Conservation (phyloP, 805 yeast species). For the Wickerhamiella siamensis region DNA sequence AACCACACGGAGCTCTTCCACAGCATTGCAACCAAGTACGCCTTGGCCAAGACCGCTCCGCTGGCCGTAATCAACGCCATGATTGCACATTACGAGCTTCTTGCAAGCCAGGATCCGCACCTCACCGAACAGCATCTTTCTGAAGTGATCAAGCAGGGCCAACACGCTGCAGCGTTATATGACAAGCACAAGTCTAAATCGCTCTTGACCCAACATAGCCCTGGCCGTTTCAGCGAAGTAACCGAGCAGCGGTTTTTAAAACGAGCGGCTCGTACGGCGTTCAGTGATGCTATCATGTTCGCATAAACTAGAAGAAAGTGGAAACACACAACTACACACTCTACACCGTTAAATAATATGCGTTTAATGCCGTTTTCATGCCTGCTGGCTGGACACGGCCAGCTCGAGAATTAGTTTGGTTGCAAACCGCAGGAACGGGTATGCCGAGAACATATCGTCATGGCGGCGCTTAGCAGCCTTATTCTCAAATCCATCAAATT, state of each 20-base stretch:
- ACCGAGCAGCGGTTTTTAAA: slow-evolving; percentile 5
- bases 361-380: slow-evolving; percentile 9
- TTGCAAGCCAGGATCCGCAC: slow-evolving; percentile 1
- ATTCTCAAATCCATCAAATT: slow-evolving; percentile 92
- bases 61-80: slow-evolving; percentile 16
- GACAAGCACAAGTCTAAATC: slow-evolving; percentile 6
- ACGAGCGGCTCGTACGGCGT: slow-evolving; percentile 5
- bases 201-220: not conserved
- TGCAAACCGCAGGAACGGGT: slow-evolving; percentile 86
- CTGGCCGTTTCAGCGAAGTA: slow-evolving; percentile 2
- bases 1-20: slow-evolving; percentile 18
- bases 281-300: slow-evolving; percentile 2
- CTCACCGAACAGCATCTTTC: not conserved
- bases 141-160: slow-evolving; percentile 15
- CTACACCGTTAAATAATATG: not conserved
- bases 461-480: slow-evolving; percentile 26
- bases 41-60: slow-evolving; percentile 11
- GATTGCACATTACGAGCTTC: slow-evolving; percentile 16
- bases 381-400: slow-evolving; percentile 78
- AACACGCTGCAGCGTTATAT: slow-evolving; percentile 8
- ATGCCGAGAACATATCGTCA: slow-evolving; percentile 83
- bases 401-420: slow-evolving; percentile 89
- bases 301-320: not conserved
- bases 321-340: no score
- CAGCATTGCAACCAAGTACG: slow-evolving; percentile 14